Evolutionary conservation across 129 eudicot species (phyloP).

Genomic region (Rutidosis leptorrhynchoides): DNA sequence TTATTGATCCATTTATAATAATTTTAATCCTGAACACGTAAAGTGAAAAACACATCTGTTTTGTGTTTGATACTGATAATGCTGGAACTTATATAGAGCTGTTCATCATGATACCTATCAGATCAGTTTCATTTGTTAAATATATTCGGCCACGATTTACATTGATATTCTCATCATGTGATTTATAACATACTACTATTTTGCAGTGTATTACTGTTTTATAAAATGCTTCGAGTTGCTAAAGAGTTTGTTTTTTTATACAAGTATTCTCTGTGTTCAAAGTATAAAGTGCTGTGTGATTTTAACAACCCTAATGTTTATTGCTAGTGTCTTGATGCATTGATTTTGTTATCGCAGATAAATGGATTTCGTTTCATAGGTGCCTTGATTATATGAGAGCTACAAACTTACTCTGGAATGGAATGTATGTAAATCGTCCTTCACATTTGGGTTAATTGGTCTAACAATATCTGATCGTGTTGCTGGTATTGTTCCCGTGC

Average conservation of each 20-base stretch:
- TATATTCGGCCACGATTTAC: neutral
- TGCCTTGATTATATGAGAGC: conserved; percentile 39
- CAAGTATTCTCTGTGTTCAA: neutral
- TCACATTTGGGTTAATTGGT: conserved; percentile 69
- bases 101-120: neutral
- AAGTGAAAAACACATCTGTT: neutral
- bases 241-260: neutral
- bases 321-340: neutral
- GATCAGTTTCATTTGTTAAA: neutral
- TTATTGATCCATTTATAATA: neutral
- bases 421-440: conserved; percentile 49
- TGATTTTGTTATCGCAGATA: conserved; percentile 31
- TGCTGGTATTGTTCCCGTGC: conserved; percentile 64
- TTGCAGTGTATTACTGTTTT: neutral
- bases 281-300: neutral
- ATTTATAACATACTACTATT: neutral
- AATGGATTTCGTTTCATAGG: conserved; percentile 26
- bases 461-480: conserved; percentile 76
- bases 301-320: neutral
- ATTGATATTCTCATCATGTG: neutral
- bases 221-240: neutral
- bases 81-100: neutral
- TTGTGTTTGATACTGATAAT: neutral
- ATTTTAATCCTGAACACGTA: neutral
- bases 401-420: conserved; percentile 45